Evolutionary conservation across 2,329 filamentous ascomycete genomes (phyloP).

Genomic region (Aspergillus sojae): DNA sequence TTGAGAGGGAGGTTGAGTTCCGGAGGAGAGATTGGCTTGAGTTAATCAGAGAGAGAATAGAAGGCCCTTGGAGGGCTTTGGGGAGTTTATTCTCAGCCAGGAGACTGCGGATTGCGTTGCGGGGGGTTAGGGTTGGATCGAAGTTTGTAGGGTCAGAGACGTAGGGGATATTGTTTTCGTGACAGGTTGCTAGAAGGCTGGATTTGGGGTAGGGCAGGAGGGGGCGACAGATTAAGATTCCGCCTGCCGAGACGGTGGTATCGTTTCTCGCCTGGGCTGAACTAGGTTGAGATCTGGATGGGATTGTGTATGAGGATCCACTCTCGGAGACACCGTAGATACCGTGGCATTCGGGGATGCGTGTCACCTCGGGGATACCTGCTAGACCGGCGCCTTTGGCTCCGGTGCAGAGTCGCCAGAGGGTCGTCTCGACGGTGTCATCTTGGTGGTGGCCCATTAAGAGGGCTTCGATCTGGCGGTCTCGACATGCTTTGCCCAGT

Average conservation of each 20-base stretch:
- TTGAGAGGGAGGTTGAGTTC: constrained; percentile 55
- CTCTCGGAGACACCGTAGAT: constrained; percentile 72
- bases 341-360: constrained; percentile 83
- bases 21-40: constrained; percentile 52
- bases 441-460: constrained; percentile 86
- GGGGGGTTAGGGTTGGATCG: constrained; percentile 72
- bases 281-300: neutral
- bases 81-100: constrained; percentile 65
- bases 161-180: constrained; percentile 69
- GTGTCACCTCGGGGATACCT: constrained; percentile 66
- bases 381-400: constrained; percentile 71
- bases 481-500: constrained; percentile 64
- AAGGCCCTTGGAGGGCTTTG: constrained; percentile 65
- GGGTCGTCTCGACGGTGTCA: constrained; percentile 86
- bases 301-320: constrained; percentile 50
- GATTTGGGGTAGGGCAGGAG: constrained; percentile 63
- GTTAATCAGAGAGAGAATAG: constrained; percentile 64
- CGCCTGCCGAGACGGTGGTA: constrained; percentile 33
- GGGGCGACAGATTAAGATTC: constrained; percentile 41
- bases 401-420: constrained; percentile 73
- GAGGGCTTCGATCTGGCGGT: constrained; percentile 58
- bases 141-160: constrained; percentile 84
- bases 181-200: constrained; percentile 67
- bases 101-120: constrained; percentile 79
- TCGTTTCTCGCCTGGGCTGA: neutral